Base-by-base conservation (phyloP, 148 eudicot genomes). In the Cornus controversa region DNA sequence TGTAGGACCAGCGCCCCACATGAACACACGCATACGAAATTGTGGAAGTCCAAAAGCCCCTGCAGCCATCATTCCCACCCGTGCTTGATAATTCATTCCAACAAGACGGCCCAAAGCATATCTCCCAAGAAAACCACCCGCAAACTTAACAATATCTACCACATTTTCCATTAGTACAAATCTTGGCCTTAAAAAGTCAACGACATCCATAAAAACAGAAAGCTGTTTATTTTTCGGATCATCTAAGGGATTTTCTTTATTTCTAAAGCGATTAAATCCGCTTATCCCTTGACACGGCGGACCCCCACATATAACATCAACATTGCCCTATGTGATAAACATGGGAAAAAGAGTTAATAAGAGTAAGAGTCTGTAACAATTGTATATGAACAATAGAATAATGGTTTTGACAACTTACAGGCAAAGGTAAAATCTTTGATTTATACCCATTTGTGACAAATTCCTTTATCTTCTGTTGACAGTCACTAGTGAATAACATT, bases 261-360 rank as follows among this genome's bases (percentile, higher is more conserved):
- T 82, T 34, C 98, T 75, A 37, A 90, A 93, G 0, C 98, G 87
- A 31, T 93, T 93, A 71, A 89, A 93, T 3, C 98, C 98, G 40
- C 98, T 93, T 6, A 93, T 82, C 8, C 98, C 98, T 78, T 93
- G 98, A 74, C 98, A 93, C 11, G 98, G 98, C 20, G 98, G 98
- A 0, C 98, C 98, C 1, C 98, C 98, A 76, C 98, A 93, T 0
- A 93, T 53, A 8, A 89, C 89, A 82, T 90, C 94, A 65, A 84
- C 96, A 80, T 84, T 84, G n/a, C 97, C 98, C 98, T 94, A 69
- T 27, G 58, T 42, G 22, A 72, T 24, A 67, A 10, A 14, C 40
- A 18, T 9, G 58, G 13, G 6, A 10, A 70, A 75, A 20, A 69
- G 23, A 11, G 1, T 26, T 3, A 42, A 72, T 45, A 57, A 53